Evolutionary conservation across 768 basidiomycete species (phyloP).

Genomic region (Rhodotorula paludigena): DNA sequence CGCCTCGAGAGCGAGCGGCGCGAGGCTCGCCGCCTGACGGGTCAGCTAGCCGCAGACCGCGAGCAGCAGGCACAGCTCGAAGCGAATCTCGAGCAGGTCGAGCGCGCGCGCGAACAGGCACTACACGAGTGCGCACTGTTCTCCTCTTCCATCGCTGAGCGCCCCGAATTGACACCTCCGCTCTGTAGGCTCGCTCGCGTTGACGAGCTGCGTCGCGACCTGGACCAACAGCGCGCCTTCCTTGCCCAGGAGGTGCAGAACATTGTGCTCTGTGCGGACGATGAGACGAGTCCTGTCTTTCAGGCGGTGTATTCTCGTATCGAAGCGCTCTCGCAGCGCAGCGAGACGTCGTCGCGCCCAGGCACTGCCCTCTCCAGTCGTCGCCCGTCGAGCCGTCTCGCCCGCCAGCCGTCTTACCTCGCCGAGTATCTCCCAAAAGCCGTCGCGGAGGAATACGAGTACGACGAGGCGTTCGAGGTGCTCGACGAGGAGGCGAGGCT

Average conservation of each 20-base stretch:
- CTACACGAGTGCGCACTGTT: constrained; percentile 7
- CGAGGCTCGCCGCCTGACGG: constrained; percentile 8
- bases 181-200: constrained; percentile 10
- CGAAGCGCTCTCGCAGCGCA: constrained; percentile 11
- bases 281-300: constrained; percentile 13
- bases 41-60: constrained; percentile 8
- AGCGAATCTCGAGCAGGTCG: not conserved
- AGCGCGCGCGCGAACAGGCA: constrained; percentile 13
- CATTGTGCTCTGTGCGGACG: not conserved
- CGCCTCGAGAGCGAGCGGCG: constrained; percentile 28
- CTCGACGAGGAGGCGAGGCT: constrained; percentile 8
- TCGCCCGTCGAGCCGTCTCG: not conserved
- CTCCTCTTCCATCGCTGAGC: not conserved
- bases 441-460: constrained; percentile 2
- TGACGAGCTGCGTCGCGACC: not conserved
- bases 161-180: not conserved
- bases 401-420: not conserved
- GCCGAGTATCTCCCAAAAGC: not conserved
- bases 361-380: not conserved
- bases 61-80: constrained; percentile 16
- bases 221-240: constrained; percentile 11
- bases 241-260: not conserved
- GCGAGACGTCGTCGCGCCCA: constrained; percentile 4
- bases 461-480: not conserved
- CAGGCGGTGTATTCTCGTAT: constrained; percentile 15